Percentiles rank a stretch among this genome's conserved stretches.
These are phyloP conservation scores for Liquidambar formosana DNA, from an alignment of 164 flowering plant species.

Conservation along the genomic window DNA sequence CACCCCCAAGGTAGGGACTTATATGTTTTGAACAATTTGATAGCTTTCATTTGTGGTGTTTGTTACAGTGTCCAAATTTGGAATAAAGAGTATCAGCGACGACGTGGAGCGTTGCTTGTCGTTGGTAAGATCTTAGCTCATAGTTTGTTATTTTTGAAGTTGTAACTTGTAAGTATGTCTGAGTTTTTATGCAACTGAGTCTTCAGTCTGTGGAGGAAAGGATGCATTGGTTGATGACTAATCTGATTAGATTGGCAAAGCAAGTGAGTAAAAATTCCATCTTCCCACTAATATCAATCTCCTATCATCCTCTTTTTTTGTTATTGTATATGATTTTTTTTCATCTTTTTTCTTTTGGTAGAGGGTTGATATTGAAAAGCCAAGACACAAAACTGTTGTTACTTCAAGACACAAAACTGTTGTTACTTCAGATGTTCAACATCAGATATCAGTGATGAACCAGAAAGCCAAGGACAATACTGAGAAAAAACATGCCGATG, in stretches of 20 bases:
- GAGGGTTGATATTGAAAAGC: neutral
- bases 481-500: no score
- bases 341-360: neutral
- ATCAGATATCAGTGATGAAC: slow-evolving; percentile 32
- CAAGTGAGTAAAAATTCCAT: neutral
- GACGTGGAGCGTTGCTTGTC: slow-evolving; percentile 18
- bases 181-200: neutral
- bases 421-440: slow-evolving; percentile 20
- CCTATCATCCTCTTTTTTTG: no score
- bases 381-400: neutral
- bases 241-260: neutral
- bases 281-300: neutral
- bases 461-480: slow-evolving; percentile 37
- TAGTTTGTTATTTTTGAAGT: no score
- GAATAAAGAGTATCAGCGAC: slow-evolving; percentile 8
- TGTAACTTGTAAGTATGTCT: no score
- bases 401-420: neutral
- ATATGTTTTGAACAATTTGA: no score
- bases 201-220: neutral
- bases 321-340: neutral
- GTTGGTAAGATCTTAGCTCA: slow-evolving; percentile 8
- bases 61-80: slow-evolving; percentile 15
- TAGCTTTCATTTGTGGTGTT: neutral
- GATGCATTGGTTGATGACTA: neutral
- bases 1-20: no score